Evolutionary conservation across 495 filamentous ascomycete species (phyloP), one percentile per base, ranked within the genome.

Genomic region (Ascodesmis nigricans): DNA sequence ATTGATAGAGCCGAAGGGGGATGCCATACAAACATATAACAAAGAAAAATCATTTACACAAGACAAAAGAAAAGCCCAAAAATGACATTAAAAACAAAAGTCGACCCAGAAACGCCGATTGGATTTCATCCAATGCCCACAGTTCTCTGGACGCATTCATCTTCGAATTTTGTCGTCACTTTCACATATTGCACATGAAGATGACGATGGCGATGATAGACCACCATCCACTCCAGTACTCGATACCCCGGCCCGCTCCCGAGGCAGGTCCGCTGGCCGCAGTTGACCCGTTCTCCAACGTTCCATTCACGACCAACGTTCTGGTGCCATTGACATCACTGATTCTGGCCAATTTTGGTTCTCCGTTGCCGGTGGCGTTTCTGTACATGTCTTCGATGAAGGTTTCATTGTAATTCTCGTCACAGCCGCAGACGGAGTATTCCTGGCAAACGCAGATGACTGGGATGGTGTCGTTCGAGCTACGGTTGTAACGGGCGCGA

Each of bases 231-330:
- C n/a, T n/a, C n/a, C n/a, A n/a, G n/a, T n/a, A n/a, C n/a, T 36
- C 5, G 28, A 43, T 13, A 34, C 20, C 3, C n/a, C 1, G 33
- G 19, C 25, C 14, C 25, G 8, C 9, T 11, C 15, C 15, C 10
- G 28, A 36, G 23, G 42, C 17, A 47, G 17, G n/a, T n/a, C 66
- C 69, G 15, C 70, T 67, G 9, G 63, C 50, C 3, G 67, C 64
- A 0, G 78, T 81, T 1, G 83, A 91, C 17, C 77, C 81, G 46
- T 87, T 87, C 13, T 75, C 69, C 29, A 93, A 54, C 0, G 79
- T 82, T 7, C 87, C 87, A 43, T 90, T 87, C 53, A 93, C 61
- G 33, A 80, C 59, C 39, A 93, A 67, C 11, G 68, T 82, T 28
- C 55, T 58, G 0, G 70, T 87, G 16, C 75, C 78, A 46, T 92